Conservation (phyloP, 1,139 yeast species). For the Hyphopichia wangnamkhiaoensis region DNA sequence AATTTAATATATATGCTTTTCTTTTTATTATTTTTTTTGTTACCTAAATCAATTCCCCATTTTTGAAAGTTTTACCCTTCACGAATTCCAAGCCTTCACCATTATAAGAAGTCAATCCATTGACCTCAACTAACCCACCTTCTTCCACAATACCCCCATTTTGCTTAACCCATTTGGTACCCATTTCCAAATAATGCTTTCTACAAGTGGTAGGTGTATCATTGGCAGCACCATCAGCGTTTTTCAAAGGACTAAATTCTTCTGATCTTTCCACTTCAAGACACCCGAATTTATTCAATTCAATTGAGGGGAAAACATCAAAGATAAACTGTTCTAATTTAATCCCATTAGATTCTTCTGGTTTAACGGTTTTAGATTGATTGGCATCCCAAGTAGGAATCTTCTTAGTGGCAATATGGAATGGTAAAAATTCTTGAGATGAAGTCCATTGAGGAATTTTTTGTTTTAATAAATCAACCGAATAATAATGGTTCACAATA, state of each 20-base stretch:
- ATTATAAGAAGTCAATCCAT: conserved; percentile 69
- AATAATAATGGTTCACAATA: conserved; percentile 95
- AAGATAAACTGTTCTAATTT: conserved; percentile 96
- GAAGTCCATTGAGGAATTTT: conserved; percentile 71
- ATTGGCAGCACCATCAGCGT: conserved; percentile 76
- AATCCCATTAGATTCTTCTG: conserved; percentile 80
- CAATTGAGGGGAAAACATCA: conserved; percentile 87
- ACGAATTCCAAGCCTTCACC: conserved; percentile 80
- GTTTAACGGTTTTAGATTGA: conserved; percentile 55
- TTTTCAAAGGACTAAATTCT: conserved; percentile 94
- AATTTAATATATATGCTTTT: background rate
- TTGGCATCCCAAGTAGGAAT: conserved; percentile 60
- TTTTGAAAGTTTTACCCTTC: conserved; percentile 49
- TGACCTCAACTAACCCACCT: conserved; percentile 69
- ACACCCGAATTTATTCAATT: conserved; percentile 78
- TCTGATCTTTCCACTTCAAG: conserved; percentile 82
- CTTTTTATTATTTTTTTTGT: no score
- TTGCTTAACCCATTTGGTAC: conserved; percentile 72
- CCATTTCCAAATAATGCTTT: conserved; percentile 61
- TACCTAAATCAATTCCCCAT: conserved; percentile 41
- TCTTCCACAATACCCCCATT: conserved; percentile 67
- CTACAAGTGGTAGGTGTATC: conserved; percentile 89
- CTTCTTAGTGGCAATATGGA: conserved; percentile 92
- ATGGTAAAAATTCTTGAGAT: conserved; percentile 71
- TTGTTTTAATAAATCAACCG: conserved; percentile 63